Evolutionary conservation across 202 grass and related monocot genomes (phyloP).

Genomic region (Setaria italica): DNA sequence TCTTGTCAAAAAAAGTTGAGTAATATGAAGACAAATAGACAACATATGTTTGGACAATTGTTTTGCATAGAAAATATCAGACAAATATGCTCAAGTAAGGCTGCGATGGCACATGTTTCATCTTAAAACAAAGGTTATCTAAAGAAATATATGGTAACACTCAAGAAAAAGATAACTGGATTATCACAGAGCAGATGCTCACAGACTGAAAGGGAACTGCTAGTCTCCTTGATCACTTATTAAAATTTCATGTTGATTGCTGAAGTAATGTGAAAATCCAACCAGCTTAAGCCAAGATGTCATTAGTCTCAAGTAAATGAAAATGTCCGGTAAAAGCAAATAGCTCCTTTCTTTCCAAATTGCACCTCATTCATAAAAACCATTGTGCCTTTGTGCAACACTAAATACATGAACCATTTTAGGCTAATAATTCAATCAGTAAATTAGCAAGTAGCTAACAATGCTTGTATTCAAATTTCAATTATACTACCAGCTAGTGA

Average conservation of each 20-base stretch:
- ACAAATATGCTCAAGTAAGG: neutral
- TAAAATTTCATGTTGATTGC: conserved; percentile 1
- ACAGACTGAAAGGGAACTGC: conserved; percentile 8
- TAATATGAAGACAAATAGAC: neutral
- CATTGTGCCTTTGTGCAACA: conserved; percentile 14
- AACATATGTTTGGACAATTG: neutral
- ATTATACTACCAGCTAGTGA: conserved; percentile 14
- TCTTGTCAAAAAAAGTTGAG: conserved; percentile 25
- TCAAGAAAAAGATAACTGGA: neutral
- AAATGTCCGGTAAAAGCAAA: neutral
- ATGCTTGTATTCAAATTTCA: neutral
- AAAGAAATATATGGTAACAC: neutral
- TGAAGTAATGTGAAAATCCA: conserved; percentile 5
- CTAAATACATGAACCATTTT: conserved; percentile 14
- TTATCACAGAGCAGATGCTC: neutral
- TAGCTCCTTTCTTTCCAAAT: conserved; percentile 6
- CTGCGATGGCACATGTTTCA: neutral
- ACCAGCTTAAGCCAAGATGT: conserved; percentile 2
- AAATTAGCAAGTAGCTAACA: conserved; percentile 15
- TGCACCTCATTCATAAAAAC: conserved; percentile 14
- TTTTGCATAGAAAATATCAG: neutral
- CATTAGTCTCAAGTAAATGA: conserved; percentile 4
- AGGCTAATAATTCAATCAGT: neutral
- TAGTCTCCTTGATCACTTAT: neutral
- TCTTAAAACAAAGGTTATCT: conserved; percentile 20